Conservation (phyloP, 2,329 filamentous ascomycete genomes). For the Aspergillus novoparasiticus region DNA sequence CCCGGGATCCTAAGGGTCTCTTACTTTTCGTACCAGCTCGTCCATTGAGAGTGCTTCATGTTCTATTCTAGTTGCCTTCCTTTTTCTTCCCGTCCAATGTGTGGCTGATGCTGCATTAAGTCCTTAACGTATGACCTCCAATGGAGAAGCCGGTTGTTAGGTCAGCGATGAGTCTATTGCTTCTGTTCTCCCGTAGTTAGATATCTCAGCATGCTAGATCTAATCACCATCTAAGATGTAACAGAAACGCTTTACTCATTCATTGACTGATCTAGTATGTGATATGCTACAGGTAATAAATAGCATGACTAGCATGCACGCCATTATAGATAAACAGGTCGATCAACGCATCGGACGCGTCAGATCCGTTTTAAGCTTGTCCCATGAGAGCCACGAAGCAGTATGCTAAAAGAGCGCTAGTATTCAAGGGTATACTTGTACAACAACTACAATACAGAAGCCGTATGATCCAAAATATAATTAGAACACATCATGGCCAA, state of each 20-base stretch:
- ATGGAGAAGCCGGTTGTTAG: not conserved
- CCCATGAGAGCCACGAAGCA: not conserved
- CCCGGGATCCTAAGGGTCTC: not conserved
- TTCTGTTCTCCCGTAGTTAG: not conserved
- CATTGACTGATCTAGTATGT: not conserved
- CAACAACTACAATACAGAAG: constrained; percentile 27
- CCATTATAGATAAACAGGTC: not conserved
- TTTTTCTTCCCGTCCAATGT: not conserved
- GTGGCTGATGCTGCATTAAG: not conserved
- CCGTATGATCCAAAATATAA: constrained; percentile 10
- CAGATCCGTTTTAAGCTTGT: not conserved
- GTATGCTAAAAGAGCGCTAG: constrained; percentile 5
- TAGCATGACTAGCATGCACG: not conserved
- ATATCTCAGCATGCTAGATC: not conserved
- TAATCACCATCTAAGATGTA: not conserved
- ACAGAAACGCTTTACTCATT: not conserved
- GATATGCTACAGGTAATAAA: not conserved
- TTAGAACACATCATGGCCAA: constrained; percentile 1
- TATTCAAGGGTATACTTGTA: constrained; percentile 34
- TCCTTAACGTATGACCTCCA: not conserved
- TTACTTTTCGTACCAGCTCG: not conserved
- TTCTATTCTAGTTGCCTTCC: not conserved
- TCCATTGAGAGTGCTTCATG: not conserved
- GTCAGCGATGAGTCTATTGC: not conserved
- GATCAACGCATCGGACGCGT: not conserved